Conservation (phyloP, 139 green algal genomes). For the Monoraphidium neglectum region DNA sequence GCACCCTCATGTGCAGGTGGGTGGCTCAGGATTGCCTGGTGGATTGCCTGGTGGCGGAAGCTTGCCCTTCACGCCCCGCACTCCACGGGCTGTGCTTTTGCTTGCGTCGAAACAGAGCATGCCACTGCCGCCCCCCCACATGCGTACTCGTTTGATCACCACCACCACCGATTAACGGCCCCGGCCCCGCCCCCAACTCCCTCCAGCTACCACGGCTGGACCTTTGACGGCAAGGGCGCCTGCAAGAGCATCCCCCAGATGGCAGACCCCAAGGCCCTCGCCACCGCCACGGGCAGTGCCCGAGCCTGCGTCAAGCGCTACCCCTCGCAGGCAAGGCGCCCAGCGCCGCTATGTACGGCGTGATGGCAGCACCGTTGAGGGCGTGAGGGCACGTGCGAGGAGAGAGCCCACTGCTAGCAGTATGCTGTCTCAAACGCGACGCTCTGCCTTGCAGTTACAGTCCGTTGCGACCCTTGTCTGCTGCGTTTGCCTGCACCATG, state of each 20-base stretch:
- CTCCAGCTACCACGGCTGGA: constrained; percentile 60
- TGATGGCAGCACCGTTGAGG: no score
- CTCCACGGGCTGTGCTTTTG: background rate
- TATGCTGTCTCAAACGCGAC: no score
- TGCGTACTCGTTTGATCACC: background rate
- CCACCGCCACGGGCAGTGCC: constrained; percentile 7
- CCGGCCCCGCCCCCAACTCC: no score
- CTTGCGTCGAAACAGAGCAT: background rate
- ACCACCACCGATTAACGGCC: background rate
- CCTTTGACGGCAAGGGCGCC: constrained; percentile 39
- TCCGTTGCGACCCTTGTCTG: no score
- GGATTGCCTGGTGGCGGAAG: background rate
- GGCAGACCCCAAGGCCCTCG: constrained; percentile 24
- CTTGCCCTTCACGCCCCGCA: background rate
- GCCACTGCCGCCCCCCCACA: background rate
- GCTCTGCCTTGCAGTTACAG: no score
- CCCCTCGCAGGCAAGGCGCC: constrained; percentile 9
- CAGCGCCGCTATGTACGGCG: no score
- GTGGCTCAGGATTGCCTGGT: background rate
- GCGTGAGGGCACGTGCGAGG: no score
- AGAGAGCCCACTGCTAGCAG: no score
- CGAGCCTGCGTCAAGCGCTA: constrained; percentile 21
- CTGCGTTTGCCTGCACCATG: no score
- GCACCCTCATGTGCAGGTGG: constrained; percentile 51
- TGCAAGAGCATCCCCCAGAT: constrained; percentile 59